Evolutionary conservation across 2,329 filamentous ascomycete species (phyloP).

Genomic region (Monilinia aucupariae): DNA sequence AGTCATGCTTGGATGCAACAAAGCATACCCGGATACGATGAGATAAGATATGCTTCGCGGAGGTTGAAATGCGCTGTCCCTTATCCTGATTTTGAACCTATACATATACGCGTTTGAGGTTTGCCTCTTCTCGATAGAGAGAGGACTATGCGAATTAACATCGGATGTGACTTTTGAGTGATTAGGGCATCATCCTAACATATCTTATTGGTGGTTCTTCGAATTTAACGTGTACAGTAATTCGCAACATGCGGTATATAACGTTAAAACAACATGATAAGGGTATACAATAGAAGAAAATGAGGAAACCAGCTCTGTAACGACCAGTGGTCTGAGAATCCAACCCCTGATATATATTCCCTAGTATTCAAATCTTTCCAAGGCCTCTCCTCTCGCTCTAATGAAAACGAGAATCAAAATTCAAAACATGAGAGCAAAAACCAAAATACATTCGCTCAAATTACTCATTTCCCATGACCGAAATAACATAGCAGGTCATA

Average conservation of each 20-base stretch:
- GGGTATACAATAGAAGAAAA: slow-evolving; percentile 16
- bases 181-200: slow-evolving; percentile 1
- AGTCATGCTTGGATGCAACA: background rate
- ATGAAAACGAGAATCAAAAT: background rate
- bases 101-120: background rate
- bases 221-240: background rate
- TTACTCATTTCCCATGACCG: background rate
- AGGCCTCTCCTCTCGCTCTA: slow-evolving; percentile 4
- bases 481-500: slow-evolving; percentile 3
- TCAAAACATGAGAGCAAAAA: background rate
- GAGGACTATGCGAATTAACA: too few relatives aligned
- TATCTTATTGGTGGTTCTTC: slow-evolving; percentile 6
- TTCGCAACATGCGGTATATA: background rate
- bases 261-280: slow-evolving; percentile 13
- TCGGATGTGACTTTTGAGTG: background rate
- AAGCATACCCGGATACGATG: background rate
- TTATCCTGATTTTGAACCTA: background rate
- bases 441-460: slow-evolving; percentile 5
- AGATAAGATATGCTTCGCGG: background rate
- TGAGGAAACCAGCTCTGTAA: background rate
- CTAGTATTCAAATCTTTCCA: background rate
- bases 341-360: background rate
- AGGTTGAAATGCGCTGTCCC: background rate
- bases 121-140: background rate
- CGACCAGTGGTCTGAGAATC: background rate